These are phyloP conservation scores for Euphorbia celastroides DNA, from an alignment of 441 rosid species.

Conservation along the genomic window DNA sequence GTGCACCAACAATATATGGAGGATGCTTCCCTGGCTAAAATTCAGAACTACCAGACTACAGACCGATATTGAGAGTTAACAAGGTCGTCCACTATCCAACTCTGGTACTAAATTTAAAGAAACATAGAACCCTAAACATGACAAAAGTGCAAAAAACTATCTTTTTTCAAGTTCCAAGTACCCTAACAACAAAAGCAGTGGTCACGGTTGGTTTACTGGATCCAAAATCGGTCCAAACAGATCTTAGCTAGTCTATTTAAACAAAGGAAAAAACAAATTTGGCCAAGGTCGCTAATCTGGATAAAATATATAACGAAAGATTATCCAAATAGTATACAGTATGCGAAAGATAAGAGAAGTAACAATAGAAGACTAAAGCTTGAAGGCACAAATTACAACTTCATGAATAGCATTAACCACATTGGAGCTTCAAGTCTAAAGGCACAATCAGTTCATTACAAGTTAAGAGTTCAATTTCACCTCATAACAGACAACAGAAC, in stretches of 20 bases:
- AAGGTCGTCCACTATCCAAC: not conserved
- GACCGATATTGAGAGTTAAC: not conserved
- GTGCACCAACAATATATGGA: not conserved
- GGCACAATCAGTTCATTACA: not conserved
- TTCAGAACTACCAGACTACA: not conserved
- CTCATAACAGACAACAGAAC: too few species aligned
- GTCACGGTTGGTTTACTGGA: not conserved
- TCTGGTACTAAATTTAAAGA: not conserved
- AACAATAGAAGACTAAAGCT: too few species aligned
- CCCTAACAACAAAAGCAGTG: not conserved
- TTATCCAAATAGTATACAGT: too few species aligned
- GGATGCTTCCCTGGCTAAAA: not conserved
- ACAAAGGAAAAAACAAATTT: too few species aligned
- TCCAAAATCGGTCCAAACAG: too few species aligned
- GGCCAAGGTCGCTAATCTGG: too few species aligned
- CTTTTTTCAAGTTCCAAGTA: not conserved
- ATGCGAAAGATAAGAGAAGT: too few species aligned
- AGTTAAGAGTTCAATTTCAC: not conserved
- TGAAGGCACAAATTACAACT: not conserved
- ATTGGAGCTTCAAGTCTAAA: not conserved
- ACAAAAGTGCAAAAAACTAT: not conserved
- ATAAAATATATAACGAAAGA: too few species aligned
- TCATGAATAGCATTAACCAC: not conserved
- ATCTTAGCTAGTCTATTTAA: too few species aligned
- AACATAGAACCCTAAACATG: not conserved